Percentiles rank a stretch among this genome's conserved stretches.
Evolutionary conservation across 768 basidiomycete species (phyloP).

Genomic region (Phaeotremella skinneri): DNA sequence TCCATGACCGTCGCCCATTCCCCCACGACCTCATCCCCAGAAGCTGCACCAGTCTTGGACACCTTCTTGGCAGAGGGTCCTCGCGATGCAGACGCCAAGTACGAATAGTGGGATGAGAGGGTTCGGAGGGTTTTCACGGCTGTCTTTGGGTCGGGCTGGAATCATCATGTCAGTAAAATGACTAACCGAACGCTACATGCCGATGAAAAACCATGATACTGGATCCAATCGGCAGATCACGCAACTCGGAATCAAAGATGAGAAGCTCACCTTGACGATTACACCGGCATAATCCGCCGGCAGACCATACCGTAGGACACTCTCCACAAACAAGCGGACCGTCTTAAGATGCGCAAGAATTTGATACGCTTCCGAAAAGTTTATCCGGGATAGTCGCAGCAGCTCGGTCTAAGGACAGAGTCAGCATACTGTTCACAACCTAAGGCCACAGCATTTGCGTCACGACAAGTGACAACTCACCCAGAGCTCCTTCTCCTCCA

Average conservation of each 20-base stretch:
- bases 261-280: constrained; percentile 65
- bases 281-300: constrained; percentile 86
- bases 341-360: constrained; percentile 90
- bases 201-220: no score
- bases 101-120: constrained; percentile 74
- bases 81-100: constrained; percentile 71
- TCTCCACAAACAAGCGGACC: constrained; percentile 86
- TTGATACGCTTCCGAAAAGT: constrained; percentile 96
- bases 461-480: constrained; percentile 55
- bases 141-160: constrained; percentile 81
- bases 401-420: constrained; percentile 74
- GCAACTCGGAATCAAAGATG: no score
- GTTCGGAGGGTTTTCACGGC: constrained; percentile 72
- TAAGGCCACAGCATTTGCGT: background rate
- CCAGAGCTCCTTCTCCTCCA: constrained; percentile 95
- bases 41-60: constrained; percentile 51
- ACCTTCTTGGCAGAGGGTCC: constrained; percentile 52
- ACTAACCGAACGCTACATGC: background rate
- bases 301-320: constrained; percentile 89
- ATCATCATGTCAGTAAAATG: background rate
- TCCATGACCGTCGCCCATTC: constrained; percentile 92
- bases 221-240: no score
- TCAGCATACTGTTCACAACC: constrained; percentile 5
- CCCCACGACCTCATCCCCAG: constrained; percentile 70
- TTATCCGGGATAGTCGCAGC: constrained; percentile 81